Base-by-base conservation (phyloP, 2,329 filamentous ascomycete genomes). In the Xylaria sp. region DNA sequence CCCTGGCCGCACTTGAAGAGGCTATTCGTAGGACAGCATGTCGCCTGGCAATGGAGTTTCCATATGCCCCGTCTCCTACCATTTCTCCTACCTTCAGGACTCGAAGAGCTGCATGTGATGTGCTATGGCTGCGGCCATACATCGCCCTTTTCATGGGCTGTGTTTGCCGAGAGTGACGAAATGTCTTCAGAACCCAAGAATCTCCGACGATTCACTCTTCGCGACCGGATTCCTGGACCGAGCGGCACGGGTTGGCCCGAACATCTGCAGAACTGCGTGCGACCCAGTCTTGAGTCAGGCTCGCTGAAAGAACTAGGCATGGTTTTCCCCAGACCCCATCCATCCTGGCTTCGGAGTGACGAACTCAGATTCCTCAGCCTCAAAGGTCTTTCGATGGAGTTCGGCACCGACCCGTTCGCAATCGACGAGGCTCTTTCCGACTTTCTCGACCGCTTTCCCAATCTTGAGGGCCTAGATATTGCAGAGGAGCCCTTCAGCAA, bases 381-480 rank as follows among this genome's bases (percentile, higher is more conserved):
- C 18, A 69, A 72, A 37, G 91, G 91, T 1, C 81, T 92, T 12
- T 90, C 90, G 0, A 89, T 90, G 0, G 91, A 66, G 0, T 65
- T 56, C 25, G 59, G 62, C 13, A 51, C 66, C 1, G 50, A 67
- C 23, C 55, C 62, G 2, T 34, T 59, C 9, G 60, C 37, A 9
- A 50, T 73, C 7, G 74, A 77, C 23, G 68, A 71, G 13, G 44
- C 52, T 0, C 48, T 78, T 20, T 37, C 70, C 18, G 46, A 61
- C 13, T 44, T 77, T 2, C 48, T 73, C 3, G 61, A 60, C 1
- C 73, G 76, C 13, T 79, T 78, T 54, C 76, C 76, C 25, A 76
- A 73, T 51, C 61, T 78, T 13, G 65, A 65, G 51, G 69, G 58
- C 39, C 61, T 79, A 15, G 76, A 78, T 8, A 67, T 78, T 39